Base-by-base conservation (phyloP, 768 basidiomycete genomes). In the Tubosaeta brunneosetosa region DNA sequence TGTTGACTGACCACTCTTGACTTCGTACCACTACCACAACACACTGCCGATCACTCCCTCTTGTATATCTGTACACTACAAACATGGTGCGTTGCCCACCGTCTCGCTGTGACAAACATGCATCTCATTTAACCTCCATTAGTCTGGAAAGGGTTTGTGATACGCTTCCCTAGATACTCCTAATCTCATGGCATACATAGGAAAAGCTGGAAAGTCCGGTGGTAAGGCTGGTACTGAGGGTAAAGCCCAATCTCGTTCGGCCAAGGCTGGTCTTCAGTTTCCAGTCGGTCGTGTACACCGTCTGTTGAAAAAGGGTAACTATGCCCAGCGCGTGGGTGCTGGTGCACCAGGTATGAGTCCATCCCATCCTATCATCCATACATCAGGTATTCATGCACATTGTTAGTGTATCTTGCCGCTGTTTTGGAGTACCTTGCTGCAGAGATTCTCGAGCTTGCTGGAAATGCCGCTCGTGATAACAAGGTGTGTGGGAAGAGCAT, bases 221-320 rank as follows among this genome's bases (percentile, higher is more conserved):
- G 82, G 83, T 57, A 82, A 80, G 60, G 72, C 81, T 27, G 63
- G 66, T 26, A 56, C 73, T 46, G 74, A 74, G 55, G 72, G 69
- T 29, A 86, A 86, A 64, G 72, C 84, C 4, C 81, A 82, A 61
- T 87, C 86, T 13, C 83, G 85, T 49, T 87, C 85, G 22, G 77
- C 85, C 49, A 86, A 85, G 64, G 85, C 85, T 12, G 85, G 85
- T 61, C 81, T 87, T 50, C 84, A 88, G 68, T 89, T 93, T 77
- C 91, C 91, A 49, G 90, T 93, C 61, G 91, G 91, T 79, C 91
- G 91, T 86, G 83, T 92, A 55, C 91, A 90, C 74, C 84, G 88
- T 81, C 82, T 91, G 40, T 70, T 92, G 71, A 91, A 91, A 78
- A 82, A 81, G 71, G 90, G 90, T 49, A 91, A 92, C 77, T 92